Evolutionary conservation across 176 grass and related monocot species (phyloP).

Genomic region (Rhynchospora pubera): DNA sequence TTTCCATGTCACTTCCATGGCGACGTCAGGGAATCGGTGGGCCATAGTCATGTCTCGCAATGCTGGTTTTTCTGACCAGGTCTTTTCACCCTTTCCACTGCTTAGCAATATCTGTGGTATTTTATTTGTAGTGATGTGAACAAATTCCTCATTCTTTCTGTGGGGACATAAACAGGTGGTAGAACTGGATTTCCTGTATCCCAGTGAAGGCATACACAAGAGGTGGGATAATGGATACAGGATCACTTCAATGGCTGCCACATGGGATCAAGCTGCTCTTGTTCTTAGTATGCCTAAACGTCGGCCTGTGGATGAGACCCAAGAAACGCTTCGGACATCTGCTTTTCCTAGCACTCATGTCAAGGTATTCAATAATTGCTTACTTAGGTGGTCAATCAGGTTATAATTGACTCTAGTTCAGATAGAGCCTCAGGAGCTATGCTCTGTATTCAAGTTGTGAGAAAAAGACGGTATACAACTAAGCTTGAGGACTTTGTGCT

Average conservation of each 20-base stretch:
- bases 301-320: slow-evolving; percentile 68
- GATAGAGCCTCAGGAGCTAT: too few relatives aligned
- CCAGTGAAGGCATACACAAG: slow-evolving; percentile 95
- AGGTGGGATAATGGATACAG: slow-evolving; percentile 87
- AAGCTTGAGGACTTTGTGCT: too few relatives aligned
- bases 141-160: background rate
- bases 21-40: slow-evolving; percentile 89
- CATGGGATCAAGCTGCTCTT: slow-evolving; percentile 78
- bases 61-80: slow-evolving; percentile 91
- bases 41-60: slow-evolving; percentile 92
- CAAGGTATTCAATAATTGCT: background rate
- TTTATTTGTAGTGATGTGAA: background rate
- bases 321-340: slow-evolving; percentile 90
- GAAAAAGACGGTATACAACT: too few relatives aligned
- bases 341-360: slow-evolving; percentile 29
- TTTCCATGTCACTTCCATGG: slow-evolving; percentile 97
- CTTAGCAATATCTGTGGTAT: background rate
- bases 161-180: slow-evolving; percentile 47
- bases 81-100: background rate
- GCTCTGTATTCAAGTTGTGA: too few relatives aligned
- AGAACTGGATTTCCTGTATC: slow-evolving; percentile 95
- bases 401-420: background rate
- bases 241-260: slow-evolving; percentile 88
- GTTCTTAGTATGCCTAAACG: slow-evolving; percentile 85
- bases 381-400: background rate